phyloP scores from a whole-genome alignment of 176 grass and related monocot genomes.

The Aegilops longissima region DNA sequence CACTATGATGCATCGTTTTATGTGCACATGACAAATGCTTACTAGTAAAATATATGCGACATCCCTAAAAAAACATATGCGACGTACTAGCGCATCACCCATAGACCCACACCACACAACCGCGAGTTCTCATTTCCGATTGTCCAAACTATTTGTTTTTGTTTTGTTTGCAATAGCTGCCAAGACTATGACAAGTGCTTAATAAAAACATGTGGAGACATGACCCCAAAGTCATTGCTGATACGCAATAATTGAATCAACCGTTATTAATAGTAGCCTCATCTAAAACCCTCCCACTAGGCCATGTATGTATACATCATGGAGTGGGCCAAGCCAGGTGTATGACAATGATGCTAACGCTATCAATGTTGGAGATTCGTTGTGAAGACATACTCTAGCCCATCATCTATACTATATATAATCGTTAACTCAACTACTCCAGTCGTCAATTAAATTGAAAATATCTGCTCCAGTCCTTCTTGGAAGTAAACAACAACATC shows the following conservation, averaged over 20 bases:
- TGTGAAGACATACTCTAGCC: neutral
- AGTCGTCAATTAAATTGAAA: neutral
- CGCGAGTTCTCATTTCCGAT: neutral
- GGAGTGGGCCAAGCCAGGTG: neutral
- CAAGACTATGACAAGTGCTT: neutral
- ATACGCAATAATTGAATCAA: neutral
- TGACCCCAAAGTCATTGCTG: neutral
- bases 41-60: too few species aligned
- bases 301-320: neutral
- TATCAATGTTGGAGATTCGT: neutral
- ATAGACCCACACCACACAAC: too few species aligned
- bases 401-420: neutral
- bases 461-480: neutral
- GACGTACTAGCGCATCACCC: too few species aligned
- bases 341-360: neutral
- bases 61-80: too few species aligned
- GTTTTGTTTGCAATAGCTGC: neutral
- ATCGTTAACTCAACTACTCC: neutral
- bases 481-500: too few species aligned
- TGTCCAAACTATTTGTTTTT: too few species aligned
- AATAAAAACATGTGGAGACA: neutral
- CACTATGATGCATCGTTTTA: too few species aligned
- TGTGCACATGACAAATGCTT: too few species aligned
- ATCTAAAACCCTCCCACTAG: neutral
- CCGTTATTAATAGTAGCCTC: neutral